Evolutionary conservation across 2,329 filamentous ascomycete genomes (phyloP).

Genomic region (Curvularia sp.): DNA sequence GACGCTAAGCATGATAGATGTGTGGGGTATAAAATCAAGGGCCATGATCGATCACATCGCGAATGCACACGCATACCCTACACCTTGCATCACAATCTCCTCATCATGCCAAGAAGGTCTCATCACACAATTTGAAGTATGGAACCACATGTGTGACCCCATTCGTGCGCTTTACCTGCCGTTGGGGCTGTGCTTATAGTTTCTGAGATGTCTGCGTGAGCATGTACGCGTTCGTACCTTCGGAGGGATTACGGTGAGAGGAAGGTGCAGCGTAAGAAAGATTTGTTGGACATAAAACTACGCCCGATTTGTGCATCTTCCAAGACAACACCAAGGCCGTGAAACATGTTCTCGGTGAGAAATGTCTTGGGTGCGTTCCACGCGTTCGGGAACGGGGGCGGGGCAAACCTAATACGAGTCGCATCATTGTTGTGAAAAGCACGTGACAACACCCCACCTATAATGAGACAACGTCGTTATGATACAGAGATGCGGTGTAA

Average conservation of each 20-base stretch:
- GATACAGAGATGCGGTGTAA: background rate
- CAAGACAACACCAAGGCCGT: background rate
- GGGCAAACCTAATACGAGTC: background rate
- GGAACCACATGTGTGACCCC: background rate
- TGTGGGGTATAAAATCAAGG: background rate
- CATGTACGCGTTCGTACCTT: background rate
- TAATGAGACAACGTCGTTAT: background rate
- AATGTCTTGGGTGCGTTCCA: conserved; percentile 5
- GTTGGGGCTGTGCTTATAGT: background rate
- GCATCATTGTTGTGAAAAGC: background rate
- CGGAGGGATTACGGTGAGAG: background rate
- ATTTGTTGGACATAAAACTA: background rate
- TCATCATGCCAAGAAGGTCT: background rate
- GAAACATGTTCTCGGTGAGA: conserved; percentile 3
- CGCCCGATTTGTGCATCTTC: background rate
- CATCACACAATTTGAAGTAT: background rate
- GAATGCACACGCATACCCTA: background rate
- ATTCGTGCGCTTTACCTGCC: background rate
- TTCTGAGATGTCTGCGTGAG: background rate
- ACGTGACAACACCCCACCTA: background rate
- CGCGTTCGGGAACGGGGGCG: background rate
- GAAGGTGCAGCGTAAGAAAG: conserved; percentile 1
- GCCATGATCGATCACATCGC: background rate
- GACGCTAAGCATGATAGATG: conserved; percentile 1
- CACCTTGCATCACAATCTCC: background rate